phyloP scores from a whole-genome alignment of 345 rosid species.

The Ceriops decandra region DNA sequence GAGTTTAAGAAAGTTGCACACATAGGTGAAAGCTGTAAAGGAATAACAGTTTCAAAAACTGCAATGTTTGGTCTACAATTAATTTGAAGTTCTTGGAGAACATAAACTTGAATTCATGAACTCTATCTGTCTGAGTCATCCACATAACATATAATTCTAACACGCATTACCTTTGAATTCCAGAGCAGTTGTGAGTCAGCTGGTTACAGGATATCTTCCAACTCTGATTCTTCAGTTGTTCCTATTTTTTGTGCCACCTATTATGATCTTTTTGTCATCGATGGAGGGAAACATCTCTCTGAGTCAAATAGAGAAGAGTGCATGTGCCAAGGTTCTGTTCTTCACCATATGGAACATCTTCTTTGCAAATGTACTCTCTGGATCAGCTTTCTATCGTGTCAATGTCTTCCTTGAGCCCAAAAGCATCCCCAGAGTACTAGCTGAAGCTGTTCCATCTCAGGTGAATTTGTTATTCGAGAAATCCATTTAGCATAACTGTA shows the following conservation, averaged over 20 bases:
- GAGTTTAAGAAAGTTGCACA: no score
- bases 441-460: constrained; percentile 84
- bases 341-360: constrained; percentile 85
- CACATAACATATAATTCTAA: constrained; percentile 11
- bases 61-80: no score
- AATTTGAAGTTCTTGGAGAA: not conserved
- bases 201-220: constrained; percentile 91
- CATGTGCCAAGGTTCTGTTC: constrained; percentile 65
- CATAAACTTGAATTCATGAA: not conserved
- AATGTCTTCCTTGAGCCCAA: constrained; percentile 71
- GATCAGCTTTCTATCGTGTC: constrained; percentile 64
- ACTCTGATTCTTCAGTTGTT: constrained; percentile 70
- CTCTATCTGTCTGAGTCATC: not conserved
- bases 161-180: constrained; percentile 23
- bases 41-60: no score
- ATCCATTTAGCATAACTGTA: no score
- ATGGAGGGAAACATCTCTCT: constrained; percentile 71
- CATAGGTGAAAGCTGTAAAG: no score
- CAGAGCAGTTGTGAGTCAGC: constrained; percentile 66
- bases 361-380: constrained; percentile 78
- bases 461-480: constrained; percentile 29
- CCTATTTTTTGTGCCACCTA: constrained; percentile 58
- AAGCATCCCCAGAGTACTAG: constrained; percentile 66
- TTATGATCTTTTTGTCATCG: constrained; percentile 68
- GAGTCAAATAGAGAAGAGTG: constrained; percentile 68